Percentiles rank a stretch among this genome's conserved stretches.
Conservation (phyloP, 2,329 filamentous ascomycete genomes). For the Furcasterigmium furcatum region DNA sequence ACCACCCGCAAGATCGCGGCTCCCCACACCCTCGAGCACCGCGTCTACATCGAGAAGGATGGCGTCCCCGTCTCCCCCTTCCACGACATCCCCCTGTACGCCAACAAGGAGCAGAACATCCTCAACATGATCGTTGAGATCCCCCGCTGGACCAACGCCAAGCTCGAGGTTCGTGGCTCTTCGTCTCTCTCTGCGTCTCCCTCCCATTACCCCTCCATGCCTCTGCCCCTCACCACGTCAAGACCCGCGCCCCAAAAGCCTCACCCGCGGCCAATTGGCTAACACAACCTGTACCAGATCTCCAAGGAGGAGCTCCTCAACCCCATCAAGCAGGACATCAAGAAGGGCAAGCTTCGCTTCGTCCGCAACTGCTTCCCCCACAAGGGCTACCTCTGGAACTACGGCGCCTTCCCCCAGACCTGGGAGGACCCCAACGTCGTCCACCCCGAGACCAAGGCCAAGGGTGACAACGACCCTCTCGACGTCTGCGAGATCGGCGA, state of each 20-base stretch:
- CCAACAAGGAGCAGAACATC: conserved; percentile 92
- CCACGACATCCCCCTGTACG: conserved; percentile 97
- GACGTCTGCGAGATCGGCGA: conserved; percentile 99
- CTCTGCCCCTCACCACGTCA: not conserved
- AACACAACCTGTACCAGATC: conserved; percentile 58
- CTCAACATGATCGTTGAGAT: conserved; percentile 99
- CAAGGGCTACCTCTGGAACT: conserved; percentile 99
- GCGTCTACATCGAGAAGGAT: conserved; percentile 97
- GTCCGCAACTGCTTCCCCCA: conserved; percentile 99
- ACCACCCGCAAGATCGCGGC: conserved; percentile 82
- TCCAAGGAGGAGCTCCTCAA: conserved; percentile 98
- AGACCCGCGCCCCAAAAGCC: not conserved
- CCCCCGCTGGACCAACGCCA: conserved; percentile 98
- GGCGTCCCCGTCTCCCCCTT: conserved; percentile 90
- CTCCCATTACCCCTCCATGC: not conserved
- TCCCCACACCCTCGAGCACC: conserved; percentile 93
- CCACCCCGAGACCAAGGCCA: conserved; percentile 99
- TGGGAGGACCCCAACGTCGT: conserved; percentile 97
- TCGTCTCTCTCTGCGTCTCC: conserved; percentile 4
- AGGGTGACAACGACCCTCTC: conserved; percentile 98
- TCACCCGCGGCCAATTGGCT: conserved; percentile 10
- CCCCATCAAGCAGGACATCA: conserved; percentile 98
- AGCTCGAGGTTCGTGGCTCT: conserved; percentile 75
- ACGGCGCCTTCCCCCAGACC: conserved; percentile 99
- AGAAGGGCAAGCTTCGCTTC: conserved; percentile 99